phyloP scores from a whole-genome alignment of 257 asterid species.

The Echium plantagineum region DNA sequence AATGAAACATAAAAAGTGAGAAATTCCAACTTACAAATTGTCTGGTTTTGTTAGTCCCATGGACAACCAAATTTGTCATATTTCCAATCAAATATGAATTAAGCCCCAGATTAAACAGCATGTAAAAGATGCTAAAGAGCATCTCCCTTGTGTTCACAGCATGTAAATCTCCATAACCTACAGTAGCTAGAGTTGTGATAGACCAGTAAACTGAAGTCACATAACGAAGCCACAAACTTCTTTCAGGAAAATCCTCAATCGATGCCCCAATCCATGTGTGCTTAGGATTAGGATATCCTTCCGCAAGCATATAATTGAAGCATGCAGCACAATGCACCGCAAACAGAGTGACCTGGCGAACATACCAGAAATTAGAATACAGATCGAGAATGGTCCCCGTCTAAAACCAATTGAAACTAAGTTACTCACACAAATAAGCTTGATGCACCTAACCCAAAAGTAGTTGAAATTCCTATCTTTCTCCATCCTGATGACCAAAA shows the following conservation, averaged over 20 bases:
- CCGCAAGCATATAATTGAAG: slow-evolving; percentile 7
- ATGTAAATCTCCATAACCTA: background rate
- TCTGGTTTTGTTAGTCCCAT: slow-evolving; percentile 1
- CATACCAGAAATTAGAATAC: background rate
- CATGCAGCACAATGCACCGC: slow-evolving; percentile 9
- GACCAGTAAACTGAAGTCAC: slow-evolving; percentile 8
- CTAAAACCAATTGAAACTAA: background rate
- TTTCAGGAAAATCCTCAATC: background rate
- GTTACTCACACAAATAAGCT: slow-evolving; percentile 2
- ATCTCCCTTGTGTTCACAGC: slow-evolving; percentile 8
- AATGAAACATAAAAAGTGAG: too few relatives aligned
- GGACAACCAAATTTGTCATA: background rate
- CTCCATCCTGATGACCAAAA: background rate
- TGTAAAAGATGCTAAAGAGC: slow-evolving; percentile 6
- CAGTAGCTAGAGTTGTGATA: slow-evolving; percentile 6
- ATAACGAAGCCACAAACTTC: slow-evolving; percentile 8
- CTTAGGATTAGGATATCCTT: background rate
- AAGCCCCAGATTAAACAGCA: slow-evolving; percentile 7
- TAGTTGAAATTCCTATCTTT: slow-evolving; percentile 7
- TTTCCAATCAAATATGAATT: background rate
- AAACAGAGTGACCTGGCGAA: slow-evolving; percentile 6
- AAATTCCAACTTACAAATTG: background rate
- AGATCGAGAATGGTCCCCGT: background rate
- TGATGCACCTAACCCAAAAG: slow-evolving; percentile 8
- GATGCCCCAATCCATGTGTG: slow-evolving; percentile 7